These are phyloP conservation scores for Paraphaeosphaeria sporulosa DNA, from an alignment of 2,329 filamentous ascomycete species.

Conservation along the genomic window DNA sequence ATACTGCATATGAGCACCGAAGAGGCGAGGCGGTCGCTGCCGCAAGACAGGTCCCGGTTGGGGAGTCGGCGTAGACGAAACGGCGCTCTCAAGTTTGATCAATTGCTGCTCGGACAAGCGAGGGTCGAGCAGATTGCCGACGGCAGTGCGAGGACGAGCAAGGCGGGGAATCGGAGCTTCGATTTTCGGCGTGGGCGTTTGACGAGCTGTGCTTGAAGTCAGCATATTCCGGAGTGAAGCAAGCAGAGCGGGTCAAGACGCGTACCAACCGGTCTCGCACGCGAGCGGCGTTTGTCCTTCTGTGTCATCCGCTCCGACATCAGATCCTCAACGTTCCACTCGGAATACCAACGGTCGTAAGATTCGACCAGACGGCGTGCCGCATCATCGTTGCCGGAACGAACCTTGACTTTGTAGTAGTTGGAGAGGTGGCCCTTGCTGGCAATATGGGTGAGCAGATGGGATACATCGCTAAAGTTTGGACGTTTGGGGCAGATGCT, in stretches of 20 bases:
- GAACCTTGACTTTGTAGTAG: slow-evolving; percentile 81
- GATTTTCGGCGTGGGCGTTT: slow-evolving; percentile 29
- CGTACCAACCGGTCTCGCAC: slow-evolving; percentile 43
- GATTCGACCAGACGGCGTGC: slow-evolving; percentile 68
- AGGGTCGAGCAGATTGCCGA: slow-evolving; percentile 43
- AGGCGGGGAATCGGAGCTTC: slow-evolving; percentile 37
- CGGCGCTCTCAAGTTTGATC: slow-evolving; percentile 45
- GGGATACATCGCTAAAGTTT: slow-evolving; percentile 87
- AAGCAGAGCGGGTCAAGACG: slow-evolving; percentile 13
- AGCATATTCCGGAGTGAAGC: slow-evolving; percentile 19
- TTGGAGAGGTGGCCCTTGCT: slow-evolving; percentile 92
- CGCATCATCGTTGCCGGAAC: slow-evolving; percentile 70
- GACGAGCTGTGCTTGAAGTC: slow-evolving; percentile 34
- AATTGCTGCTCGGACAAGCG: slow-evolving; percentile 45
- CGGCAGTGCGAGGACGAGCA: slow-evolving; percentile 30
- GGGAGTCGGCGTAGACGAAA: slow-evolving; percentile 38
- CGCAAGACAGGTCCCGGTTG: slow-evolving; percentile 40
- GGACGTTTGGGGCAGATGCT: slow-evolving; percentile 82
- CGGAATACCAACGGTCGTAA: slow-evolving; percentile 81
- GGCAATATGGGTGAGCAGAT: slow-evolving; percentile 88
- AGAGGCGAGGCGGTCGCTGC: slow-evolving; percentile 29
- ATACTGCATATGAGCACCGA: slow-evolving; percentile 47
- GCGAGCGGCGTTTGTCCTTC: slow-evolving; percentile 73
- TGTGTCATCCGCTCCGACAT: slow-evolving; percentile 79
- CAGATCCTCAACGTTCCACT: slow-evolving; percentile 73